phyloP scores from a whole-genome alignment of 768 basidiomycete genomes.

The Leccinum uliginosum region DNA sequence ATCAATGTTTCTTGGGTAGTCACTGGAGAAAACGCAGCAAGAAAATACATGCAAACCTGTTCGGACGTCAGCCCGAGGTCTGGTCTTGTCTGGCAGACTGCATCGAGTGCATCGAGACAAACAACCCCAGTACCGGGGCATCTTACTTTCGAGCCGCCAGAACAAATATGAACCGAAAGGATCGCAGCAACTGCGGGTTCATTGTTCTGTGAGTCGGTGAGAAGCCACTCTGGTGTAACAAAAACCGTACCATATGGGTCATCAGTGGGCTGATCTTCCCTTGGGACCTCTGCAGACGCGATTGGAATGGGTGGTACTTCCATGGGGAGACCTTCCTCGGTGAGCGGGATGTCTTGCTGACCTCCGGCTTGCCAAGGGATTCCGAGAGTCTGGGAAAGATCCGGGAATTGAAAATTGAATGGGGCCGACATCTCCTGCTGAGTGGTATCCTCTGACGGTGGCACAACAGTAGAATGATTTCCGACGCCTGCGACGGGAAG shows the following conservation, averaged over 20 bases:
- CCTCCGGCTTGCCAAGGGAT: neutral
- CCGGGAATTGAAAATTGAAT: neutral
- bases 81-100: too few relatives aligned
- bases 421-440: neutral
- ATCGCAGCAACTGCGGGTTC: too few relatives aligned
- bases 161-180: neutral
- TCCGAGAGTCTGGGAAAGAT: neutral
- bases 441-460: too few relatives aligned
- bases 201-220: too few relatives aligned
- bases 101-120: neutral
- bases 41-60: neutral
- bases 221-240: too few relatives aligned
- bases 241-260: neutral
- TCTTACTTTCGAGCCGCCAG: fast-evolving
- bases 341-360: neutral
- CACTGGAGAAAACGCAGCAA: too few relatives aligned
- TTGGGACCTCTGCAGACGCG: too few relatives aligned
- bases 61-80: too few relatives aligned
- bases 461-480: neutral
- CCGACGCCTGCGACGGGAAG: neutral
- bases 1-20: neutral
- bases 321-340: neutral
- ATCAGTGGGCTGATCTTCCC: too few relatives aligned
- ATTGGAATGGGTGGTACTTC: neutral
- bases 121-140: neutral